Percentiles rank a stretch among this genome's conserved stretches.
Evolutionary conservation across 225 moss, liverwort and hornwort species (phyloP).

Genomic region (Climacium dendroides): DNA sequence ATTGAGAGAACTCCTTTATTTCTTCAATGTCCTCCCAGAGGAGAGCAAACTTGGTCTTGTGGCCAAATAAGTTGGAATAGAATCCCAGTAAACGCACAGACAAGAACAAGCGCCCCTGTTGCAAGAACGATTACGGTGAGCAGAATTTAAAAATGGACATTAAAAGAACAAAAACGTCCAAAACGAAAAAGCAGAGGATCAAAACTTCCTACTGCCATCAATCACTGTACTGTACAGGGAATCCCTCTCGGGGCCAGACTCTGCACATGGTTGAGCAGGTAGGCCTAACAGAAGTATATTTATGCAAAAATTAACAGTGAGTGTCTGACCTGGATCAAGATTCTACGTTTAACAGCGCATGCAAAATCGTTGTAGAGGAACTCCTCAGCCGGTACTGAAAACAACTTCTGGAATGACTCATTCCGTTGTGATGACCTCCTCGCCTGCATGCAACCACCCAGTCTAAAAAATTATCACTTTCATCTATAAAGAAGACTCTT

Average conservation of each 20-base stretch:
- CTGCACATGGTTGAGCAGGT: neutral
- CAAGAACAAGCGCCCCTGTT: constrained; percentile 79
- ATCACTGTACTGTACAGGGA: neutral
- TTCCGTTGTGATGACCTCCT: constrained; percentile 57
- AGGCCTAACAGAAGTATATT: neutral
- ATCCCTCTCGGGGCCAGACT: neutral
- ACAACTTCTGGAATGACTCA: constrained; percentile 65
- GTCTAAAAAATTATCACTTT: neutral
- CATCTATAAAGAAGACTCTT: neutral
- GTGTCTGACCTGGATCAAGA: constrained; percentile 1
- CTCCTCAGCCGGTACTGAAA: constrained; percentile 61
- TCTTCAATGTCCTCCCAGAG: constrained; percentile 97
- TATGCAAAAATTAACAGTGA: neutral
- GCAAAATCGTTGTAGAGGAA: constrained; percentile 86
- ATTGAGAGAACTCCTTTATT: constrained; percentile 57
- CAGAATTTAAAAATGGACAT: neutral
- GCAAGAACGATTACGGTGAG: neutral
- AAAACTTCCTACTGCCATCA: neutral
- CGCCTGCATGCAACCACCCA: constrained; percentile 18
- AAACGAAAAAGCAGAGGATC: neutral
- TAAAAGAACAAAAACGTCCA: neutral
- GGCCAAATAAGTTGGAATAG: constrained; percentile 88
- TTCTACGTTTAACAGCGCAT: constrained; percentile 70
- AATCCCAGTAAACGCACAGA: constrained; percentile 79
- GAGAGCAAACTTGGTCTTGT: constrained; percentile 83